Evolutionary conservation across 345 rosid species (phyloP).

Genomic region (Populus davidiana): DNA sequence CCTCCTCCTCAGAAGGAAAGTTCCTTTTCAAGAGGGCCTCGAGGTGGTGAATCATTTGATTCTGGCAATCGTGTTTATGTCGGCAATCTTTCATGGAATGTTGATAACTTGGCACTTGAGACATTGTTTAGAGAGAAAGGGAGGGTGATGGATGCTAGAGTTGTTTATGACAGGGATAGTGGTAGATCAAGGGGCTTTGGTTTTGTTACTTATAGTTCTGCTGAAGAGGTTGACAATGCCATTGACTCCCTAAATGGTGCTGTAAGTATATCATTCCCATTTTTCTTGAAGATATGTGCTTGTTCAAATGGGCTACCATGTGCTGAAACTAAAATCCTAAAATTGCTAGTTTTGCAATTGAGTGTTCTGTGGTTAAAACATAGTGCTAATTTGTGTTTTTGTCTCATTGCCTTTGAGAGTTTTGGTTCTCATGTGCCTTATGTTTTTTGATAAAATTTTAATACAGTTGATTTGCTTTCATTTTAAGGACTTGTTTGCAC

Average conservation of each 20-base stretch:
- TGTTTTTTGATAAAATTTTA: not conserved
- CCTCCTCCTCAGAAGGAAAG: constrained; percentile 70
- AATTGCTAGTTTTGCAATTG: not conserved
- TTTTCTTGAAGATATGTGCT: not conserved
- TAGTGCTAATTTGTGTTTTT: not conserved
- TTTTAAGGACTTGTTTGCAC: not conserved
- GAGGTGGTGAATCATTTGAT: constrained; percentile 21
- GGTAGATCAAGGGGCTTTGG: constrained; percentile 98
- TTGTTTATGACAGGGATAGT: constrained; percentile 85
- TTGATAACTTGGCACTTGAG: constrained; percentile 82
- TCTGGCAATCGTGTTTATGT: constrained; percentile 66
- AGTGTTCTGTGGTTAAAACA: not conserved
- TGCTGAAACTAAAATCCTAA: not conserved
- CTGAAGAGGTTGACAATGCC: constrained; percentile 74
- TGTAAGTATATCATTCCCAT: constrained; percentile 48
- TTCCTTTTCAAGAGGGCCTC: constrained; percentile 36
- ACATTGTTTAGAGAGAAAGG: constrained; percentile 81
- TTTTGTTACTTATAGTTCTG: constrained; percentile 74
- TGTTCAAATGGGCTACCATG: not conserved
- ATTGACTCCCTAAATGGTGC: constrained; percentile 67
- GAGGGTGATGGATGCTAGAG: constrained; percentile 83
- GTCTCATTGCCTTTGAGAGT: not conserved
- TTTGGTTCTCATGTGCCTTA: not conserved
- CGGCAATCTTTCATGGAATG: constrained; percentile 94
- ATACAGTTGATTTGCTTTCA: not conserved